These are phyloP conservation scores for Margaritispora aquatica DNA, from an alignment of 495 filamentous ascomycete genomes.

Conservation along the genomic window DNA sequence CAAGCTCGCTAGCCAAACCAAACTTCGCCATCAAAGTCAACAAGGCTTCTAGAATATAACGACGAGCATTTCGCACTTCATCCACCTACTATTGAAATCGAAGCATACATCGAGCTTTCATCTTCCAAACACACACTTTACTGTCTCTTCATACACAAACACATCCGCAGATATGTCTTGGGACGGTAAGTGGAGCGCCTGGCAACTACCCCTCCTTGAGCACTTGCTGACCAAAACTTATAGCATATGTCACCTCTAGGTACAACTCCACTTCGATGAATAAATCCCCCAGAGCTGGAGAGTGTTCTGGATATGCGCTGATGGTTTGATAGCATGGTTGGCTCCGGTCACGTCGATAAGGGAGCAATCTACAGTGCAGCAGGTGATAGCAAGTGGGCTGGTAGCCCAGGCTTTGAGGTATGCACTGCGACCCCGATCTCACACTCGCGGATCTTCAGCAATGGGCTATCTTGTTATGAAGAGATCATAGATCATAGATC, in stretches of 20 bases:
- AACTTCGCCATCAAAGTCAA: not conserved
- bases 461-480: not conserved
- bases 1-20: not conserved
- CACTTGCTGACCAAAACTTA: conserved; percentile 12
- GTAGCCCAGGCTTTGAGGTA: conserved; percentile 66
- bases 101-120: not conserved
- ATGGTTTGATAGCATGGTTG: conserved; percentile 60
- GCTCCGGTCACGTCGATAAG: conserved; percentile 75
- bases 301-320: not conserved
- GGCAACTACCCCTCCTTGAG: conserved; percentile 16
- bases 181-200: conserved; percentile 44
- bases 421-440: conserved; percentile 24
- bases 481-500: not conserved
- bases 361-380: conserved; percentile 79
- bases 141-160: not conserved
- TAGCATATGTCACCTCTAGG: conserved; percentile 66
- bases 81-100: not conserved
- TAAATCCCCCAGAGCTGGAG: not conserved
- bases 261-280: conserved; percentile 28
- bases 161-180: conserved; percentile 35
- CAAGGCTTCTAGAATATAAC: conserved; percentile 1
- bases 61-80: not conserved
- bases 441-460: not conserved
- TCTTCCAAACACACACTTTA: not conserved
- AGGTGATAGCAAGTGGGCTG: conserved; percentile 80